Base-by-base conservation (phyloP, 208 protist species). In the Crithidia thermophila region DNA sequence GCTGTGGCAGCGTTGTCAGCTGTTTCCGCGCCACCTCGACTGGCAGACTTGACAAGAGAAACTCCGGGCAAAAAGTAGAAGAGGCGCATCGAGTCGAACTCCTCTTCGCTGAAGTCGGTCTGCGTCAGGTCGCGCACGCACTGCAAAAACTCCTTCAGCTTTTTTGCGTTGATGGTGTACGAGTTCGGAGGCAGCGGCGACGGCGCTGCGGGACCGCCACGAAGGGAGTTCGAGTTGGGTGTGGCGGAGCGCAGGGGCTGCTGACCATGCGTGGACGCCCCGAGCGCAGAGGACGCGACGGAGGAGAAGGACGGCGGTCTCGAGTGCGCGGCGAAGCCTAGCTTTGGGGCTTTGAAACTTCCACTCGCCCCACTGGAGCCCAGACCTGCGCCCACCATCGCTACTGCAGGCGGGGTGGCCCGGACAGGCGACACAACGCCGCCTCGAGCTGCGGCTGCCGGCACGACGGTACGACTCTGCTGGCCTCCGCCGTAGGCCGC, bases 51-150 rank as follows among this genome's bases (percentile, higher is more conserved):
- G 18, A 34, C 45, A n/a, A 71, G 33, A 21, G 72, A 66, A 31
- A 90, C 74, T 14, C 84, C 84, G 45, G 84, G 84, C 13, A 90
- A 73, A 42, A 77, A 76, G 64, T 84, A 90, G 4, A 62, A 70
- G 34, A 90, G 60, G 14, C 64, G 67, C 55, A 82, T 36, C 13
- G 55, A 69, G 39, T 86, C 72, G 61, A 90, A 83, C 53, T 86
- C 84, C 16, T 60, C 66, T 14, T 84, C 77, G 13, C 68, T 81
- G 64, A 85, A 74, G 27, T 65, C 42, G 13, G 70, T 23, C 21
- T 55, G 63, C 20, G 67, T n/a, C 14, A 87, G 49, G 33, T 37
- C 61, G 52, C 61, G 65, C 0, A 90, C 56, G 43, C 77, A 82
- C 37, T 65, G 67, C 6, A 76, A 64, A 46, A 87, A 90, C 28